Conservation (phyloP, 116 monocot species). For the Papilionanthe hybrid region DNA sequence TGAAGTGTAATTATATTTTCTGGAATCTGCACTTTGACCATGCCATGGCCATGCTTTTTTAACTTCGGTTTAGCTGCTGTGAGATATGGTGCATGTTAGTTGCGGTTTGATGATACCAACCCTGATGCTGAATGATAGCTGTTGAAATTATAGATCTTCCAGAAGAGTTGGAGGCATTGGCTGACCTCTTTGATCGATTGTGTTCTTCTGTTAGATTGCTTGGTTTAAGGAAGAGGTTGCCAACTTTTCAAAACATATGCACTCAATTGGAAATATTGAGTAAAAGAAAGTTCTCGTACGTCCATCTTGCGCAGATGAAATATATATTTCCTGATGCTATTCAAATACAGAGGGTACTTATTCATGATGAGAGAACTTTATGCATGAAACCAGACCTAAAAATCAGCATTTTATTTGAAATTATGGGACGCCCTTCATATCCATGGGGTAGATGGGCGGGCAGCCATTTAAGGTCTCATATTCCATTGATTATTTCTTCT, state of each 20-base stretch:
- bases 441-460: no score
- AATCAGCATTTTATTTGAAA: constrained; percentile 40
- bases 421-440: constrained; percentile 10
- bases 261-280: constrained; percentile 66
- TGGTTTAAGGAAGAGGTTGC: constrained; percentile 45
- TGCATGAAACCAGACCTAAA: constrained; percentile 80
- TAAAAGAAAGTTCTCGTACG: constrained; percentile 64
- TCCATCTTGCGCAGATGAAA: constrained; percentile 84
- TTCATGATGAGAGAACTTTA: constrained; percentile 60
- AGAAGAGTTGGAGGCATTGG: constrained; percentile 36
- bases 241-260: constrained; percentile 63
- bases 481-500: no score
- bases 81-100: no score
- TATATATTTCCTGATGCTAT: constrained; percentile 70
- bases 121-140: no score
- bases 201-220: constrained; percentile 72
- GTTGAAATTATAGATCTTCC: no score
- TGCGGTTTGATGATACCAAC: no score
- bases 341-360: constrained; percentile 57
- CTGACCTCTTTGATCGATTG: constrained; percentile 64
- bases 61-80: no score
- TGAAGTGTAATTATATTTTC: no score
- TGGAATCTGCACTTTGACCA: no score
- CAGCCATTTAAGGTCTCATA: no score
- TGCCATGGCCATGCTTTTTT: no score